Percentiles rank a stretch among this genome's conserved stretches.
phyloP scores from a whole-genome alignment of 1,284 basidiomycete species.

The Athelia psychrophila region DNA sequence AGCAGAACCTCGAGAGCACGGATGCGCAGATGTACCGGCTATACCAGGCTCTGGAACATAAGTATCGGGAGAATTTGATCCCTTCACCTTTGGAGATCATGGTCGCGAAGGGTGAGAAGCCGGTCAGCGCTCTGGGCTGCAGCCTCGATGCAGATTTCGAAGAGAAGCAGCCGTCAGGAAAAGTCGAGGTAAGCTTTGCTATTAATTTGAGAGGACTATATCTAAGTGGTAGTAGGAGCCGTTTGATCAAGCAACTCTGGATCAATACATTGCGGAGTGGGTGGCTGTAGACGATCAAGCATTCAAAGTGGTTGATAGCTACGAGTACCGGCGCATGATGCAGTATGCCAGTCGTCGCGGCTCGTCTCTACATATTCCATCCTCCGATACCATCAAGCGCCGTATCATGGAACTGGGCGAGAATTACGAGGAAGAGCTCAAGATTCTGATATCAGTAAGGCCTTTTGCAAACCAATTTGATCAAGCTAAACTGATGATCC shows the following conservation, averaged over 20 bases:
- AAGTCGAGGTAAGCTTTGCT: no score
- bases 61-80: no score
- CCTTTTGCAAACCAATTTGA: background rate
- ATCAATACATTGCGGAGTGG: constrained; percentile 16
- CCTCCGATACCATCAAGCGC: background rate
- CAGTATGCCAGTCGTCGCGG: constrained; percentile 7
- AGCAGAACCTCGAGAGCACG: no score
- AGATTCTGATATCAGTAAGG: constrained; percentile 10
- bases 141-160: no score
- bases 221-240: no score
- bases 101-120: no score
- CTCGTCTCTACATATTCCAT: background rate
- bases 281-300: constrained; percentile 17
- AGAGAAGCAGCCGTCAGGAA: no score
- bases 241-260: constrained; percentile 14
- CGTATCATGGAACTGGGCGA: constrained; percentile 10
- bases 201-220: no score
- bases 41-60: no score
- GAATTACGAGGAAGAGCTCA: constrained; percentile 7
- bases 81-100: no score
- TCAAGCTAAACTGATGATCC: background rate
- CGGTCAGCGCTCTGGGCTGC: no score
- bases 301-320: constrained; percentile 17
- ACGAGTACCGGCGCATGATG: constrained; percentile 11
- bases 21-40: no score